phyloP scores from a whole-genome alignment of 2,329 filamentous ascomycete genomes.

The Trichoderma sp. region DNA sequence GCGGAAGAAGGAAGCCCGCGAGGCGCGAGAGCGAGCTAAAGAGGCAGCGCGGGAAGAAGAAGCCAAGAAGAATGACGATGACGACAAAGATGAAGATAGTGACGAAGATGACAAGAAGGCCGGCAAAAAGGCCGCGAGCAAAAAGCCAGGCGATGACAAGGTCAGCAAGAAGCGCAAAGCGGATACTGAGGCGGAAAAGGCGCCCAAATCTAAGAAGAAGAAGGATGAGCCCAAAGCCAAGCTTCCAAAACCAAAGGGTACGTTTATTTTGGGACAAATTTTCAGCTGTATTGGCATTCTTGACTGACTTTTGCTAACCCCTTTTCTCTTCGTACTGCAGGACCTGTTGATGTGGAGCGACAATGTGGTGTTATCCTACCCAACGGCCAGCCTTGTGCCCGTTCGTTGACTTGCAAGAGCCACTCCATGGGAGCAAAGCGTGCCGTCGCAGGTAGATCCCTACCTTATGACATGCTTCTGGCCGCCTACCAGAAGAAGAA shows the following conservation, averaged over 20 bases:
- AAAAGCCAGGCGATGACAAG: conserved; percentile 68
- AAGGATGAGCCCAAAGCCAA: conserved; percentile 90
- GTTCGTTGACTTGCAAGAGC: conserved; percentile 90
- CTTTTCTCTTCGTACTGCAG: conserved; percentile 40
- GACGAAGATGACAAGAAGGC: conserved; percentile 52
- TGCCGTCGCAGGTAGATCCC: conserved; percentile 80
- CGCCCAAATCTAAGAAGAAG: conserved; percentile 88
- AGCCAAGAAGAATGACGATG: conserved; percentile 55
- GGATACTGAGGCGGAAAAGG: conserved; percentile 77
- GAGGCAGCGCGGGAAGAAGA: conserved; percentile 64
- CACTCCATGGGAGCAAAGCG: conserved; percentile 95
- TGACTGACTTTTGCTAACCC: conserved; percentile 2
- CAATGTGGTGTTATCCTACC: conserved; percentile 88
- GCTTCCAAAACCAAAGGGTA: conserved; percentile 80
- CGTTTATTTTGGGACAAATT: not conserved
- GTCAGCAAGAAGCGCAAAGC: conserved; percentile 81
- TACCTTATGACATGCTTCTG: conserved; percentile 91
- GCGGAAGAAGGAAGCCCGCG: conserved; percentile 74
- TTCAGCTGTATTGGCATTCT: not conserved
- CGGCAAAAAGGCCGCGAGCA: conserved; percentile 67
- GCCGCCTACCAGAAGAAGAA: conserved; percentile 96
- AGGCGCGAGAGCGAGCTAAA: conserved; percentile 68
- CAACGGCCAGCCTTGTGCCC: conserved; percentile 84
- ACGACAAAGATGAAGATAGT: conserved; percentile 56
- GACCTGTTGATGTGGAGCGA: conserved; percentile 89